Evolutionary conservation across 2,329 filamentous ascomycete genomes (phyloP).

Genomic region (Aspergillus caelatus): DNA sequence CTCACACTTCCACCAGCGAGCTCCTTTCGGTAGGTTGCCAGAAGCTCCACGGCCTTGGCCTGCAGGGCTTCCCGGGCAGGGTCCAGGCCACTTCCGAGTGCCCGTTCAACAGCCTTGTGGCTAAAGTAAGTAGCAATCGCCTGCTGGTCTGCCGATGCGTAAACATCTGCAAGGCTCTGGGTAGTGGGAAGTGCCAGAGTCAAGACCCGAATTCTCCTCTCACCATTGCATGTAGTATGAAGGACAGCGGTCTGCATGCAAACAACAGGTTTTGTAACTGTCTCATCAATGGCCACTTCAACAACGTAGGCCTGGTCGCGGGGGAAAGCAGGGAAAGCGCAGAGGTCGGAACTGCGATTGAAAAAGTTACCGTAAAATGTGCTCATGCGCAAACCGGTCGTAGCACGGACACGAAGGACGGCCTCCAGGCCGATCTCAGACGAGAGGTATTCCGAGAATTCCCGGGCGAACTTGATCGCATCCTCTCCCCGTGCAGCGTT

Average conservation of each 20-base stretch:
- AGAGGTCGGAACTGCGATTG: conserved; percentile 95
- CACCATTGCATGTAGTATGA: conserved; percentile 96
- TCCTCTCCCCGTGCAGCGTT: conserved; percentile 92
- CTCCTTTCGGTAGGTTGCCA: conserved; percentile 96
- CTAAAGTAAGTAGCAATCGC: conserved; percentile 93
- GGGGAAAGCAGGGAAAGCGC: conserved; percentile 96
- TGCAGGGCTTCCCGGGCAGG: conserved; percentile 88
- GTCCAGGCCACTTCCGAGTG: conserved; percentile 82
- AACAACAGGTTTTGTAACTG: conserved; percentile 83
- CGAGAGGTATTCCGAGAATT: conserved; percentile 96
- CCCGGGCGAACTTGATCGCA: conserved; percentile 94
- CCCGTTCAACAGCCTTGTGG: conserved; percentile 94
- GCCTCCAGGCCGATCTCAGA: conserved; percentile 95
- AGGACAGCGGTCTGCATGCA: conserved; percentile 93
- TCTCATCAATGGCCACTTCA: conserved; percentile 97
- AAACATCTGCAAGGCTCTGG: conserved; percentile 84
- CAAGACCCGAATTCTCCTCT: conserved; percentile 91
- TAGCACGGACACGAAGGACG: conserved; percentile 91
- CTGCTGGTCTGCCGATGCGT: conserved; percentile 91
- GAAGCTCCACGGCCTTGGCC: conserved; percentile 85
- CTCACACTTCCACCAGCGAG: conserved; percentile 94
- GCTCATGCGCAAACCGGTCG: conserved; percentile 92
- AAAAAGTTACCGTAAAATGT: conserved; percentile 99
- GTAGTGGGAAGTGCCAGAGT: conserved; percentile 93
- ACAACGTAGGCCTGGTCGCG: conserved; percentile 97